A percentile compares a stretch with the other conserved stretches of the same genome.
Evolutionary conservation across 1,284 basidiomycete species (phyloP).

Genomic region (Kalmanozyma brasiliensis): DNA sequence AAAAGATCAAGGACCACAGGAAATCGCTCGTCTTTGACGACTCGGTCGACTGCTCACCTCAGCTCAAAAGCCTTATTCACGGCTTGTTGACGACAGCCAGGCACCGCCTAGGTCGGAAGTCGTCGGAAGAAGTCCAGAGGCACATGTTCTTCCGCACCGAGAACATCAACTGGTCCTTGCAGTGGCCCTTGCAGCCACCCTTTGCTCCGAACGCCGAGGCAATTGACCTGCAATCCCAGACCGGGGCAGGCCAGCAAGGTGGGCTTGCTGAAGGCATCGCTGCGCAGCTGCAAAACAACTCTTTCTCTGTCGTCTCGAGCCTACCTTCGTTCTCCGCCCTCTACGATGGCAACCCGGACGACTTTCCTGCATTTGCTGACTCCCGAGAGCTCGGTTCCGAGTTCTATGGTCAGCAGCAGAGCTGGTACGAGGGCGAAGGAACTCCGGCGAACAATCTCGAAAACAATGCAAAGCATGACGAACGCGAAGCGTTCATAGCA

Average conservation of each 20-base stretch:
- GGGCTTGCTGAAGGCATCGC: conserved; percentile 7
- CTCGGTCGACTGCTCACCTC: conserved; percentile 27
- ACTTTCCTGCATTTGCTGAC: conserved; percentile 61
- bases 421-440: conserved; percentile 22
- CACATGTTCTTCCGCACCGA: conserved; percentile 48
- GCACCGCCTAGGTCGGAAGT: conserved; percentile 47
- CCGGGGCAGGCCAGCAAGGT: conserved; percentile 3
- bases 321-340: conserved; percentile 61
- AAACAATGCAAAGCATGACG: neutral
- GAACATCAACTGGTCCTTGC: conserved; percentile 54
- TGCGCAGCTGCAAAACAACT: conserved; percentile 22
- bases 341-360: conserved; percentile 54
- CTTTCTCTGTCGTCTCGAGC: conserved; percentile 45
- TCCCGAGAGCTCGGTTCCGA: conserved; percentile 42
- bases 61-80: conserved; percentile 42
- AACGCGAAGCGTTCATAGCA: neutral
- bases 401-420: conserved; percentile 15
- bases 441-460: neutral
- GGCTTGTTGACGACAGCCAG: conserved; percentile 38
- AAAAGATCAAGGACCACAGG: conserved; percentile 61
- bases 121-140: conserved; percentile 48
- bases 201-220: conserved; percentile 54
- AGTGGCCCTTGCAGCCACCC: conserved; percentile 49
- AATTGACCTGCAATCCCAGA: conserved; percentile 23
- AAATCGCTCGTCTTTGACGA: conserved; percentile 41